phyloP scores from a whole-genome alignment of 2,329 filamentous ascomycete species.

The Apiospora rasikravindrae region DNA sequence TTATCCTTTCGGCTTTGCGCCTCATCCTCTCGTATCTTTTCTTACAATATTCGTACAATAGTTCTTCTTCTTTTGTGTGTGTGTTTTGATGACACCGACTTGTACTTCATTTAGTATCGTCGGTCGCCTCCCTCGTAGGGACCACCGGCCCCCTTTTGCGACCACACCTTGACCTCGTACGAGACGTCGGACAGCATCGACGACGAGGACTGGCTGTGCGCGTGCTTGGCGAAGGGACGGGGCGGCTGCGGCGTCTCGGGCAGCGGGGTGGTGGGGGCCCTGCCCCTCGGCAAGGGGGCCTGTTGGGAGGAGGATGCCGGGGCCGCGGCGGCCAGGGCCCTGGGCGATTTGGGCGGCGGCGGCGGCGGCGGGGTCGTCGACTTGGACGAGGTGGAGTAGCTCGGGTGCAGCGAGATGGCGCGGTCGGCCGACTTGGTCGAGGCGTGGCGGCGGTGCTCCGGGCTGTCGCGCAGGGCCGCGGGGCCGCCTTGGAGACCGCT shows the following conservation, averaged over 20 bases:
- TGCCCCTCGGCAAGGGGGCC: neutral
- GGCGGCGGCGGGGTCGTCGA: neutral
- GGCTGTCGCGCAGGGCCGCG: neutral
- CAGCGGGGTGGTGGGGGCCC: neutral
- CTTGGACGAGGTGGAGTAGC: neutral
- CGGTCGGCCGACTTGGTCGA: neutral
- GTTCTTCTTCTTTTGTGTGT: neutral
- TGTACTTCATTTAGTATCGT: neutral
- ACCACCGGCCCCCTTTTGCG: neutral
- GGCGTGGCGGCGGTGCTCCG: neutral
- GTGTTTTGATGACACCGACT: neutral
- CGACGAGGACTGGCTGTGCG: neutral
- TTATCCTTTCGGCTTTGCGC: neutral
- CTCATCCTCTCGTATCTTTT: neutral
- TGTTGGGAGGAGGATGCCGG: neutral
- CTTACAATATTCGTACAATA: neutral
- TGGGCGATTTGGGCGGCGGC: constrained; percentile 6
- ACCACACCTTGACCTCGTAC: constrained; percentile 3
- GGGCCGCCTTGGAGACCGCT: neutral
- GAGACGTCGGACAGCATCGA: constrained; percentile 7
- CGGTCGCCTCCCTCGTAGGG: neutral
- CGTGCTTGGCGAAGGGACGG: neutral
- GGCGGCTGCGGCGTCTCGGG: neutral
- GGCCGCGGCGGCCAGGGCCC: neutral
- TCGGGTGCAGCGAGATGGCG: constrained; percentile 3